Percentiles rank a stretch among this genome's conserved stretches.
Evolutionary conservation across 78 protist genomes (phyloP).

Genomic region (Dictyostelium citrinum): DNA sequence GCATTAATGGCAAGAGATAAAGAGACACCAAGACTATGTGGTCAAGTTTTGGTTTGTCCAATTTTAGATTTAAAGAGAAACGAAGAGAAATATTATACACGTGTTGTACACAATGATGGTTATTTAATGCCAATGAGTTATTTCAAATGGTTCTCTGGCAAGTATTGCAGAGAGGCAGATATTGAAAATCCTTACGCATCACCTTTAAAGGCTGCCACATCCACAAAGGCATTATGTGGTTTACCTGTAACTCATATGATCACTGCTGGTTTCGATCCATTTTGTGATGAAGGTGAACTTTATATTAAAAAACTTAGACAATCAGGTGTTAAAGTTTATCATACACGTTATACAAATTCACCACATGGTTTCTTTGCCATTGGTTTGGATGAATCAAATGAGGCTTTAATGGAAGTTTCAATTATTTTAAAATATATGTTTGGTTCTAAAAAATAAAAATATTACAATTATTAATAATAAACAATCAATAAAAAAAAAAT

Average conservation of each 20-base stretch:
- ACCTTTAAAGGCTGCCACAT: constrained; percentile 52
- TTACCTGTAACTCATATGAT: constrained; percentile 42
- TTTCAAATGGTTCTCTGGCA: constrained; percentile 43
- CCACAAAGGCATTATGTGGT: constrained; percentile 30
- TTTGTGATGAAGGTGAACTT: constrained; percentile 71
- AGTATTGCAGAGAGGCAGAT: constrained; percentile 31
- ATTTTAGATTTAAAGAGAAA: constrained; percentile 59
- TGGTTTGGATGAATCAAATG: constrained; percentile 76
- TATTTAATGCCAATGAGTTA: constrained; percentile 72
- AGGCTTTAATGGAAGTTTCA: constrained; percentile 69
- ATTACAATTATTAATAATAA: too few relatives aligned
- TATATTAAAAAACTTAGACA: constrained; percentile 54
- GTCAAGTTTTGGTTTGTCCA: constrained; percentile 58
- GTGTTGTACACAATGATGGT: constrained; percentile 60
- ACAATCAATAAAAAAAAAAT: background rate
- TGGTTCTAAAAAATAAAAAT: background rate
- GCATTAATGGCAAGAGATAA: constrained; percentile 74
- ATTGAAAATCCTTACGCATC: constrained; percentile 61
- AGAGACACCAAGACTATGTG: constrained; percentile 30
- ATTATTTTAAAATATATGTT: constrained; percentile 68
- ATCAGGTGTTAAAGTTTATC: constrained; percentile 36
- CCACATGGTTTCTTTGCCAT: constrained; percentile 75
- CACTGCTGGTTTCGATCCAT: constrained; percentile 74
- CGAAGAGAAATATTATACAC: constrained; percentile 64
- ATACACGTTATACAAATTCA: constrained; percentile 69